phyloP scores from a whole-genome alignment of 2,329 filamentous ascomycete species.

The Penicillium glabrum region DNA sequence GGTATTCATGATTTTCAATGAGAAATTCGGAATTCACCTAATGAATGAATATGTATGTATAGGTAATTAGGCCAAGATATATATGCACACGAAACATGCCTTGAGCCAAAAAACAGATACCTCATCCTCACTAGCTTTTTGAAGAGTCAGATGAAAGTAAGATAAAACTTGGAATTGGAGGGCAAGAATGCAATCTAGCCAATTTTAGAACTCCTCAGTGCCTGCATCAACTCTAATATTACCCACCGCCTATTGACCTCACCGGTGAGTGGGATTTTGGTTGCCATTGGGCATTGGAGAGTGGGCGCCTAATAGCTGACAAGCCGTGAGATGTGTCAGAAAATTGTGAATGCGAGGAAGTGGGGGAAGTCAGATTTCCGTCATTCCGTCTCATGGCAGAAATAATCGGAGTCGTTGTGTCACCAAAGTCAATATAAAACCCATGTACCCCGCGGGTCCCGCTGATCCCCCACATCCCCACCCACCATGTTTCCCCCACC shows the following conservation, averaged over 20 bases:
- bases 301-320: neutral
- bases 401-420: neutral
- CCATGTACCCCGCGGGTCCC: neutral
- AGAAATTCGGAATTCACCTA: no score
- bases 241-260: neutral
- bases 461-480: neutral
- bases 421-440: neutral
- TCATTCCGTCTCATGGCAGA: neutral
- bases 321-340: neutral
- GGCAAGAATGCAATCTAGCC: no score
- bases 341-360: neutral
- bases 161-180: no score
- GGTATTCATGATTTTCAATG: no score
- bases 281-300: neutral
- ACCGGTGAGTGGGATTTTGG: neutral
- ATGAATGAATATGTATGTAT: no score
- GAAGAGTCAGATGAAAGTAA: no score
- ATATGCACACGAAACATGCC: no score
- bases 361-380: neutral
- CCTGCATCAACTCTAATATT: no score
- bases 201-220: no score
- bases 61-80: no score
- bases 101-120: no score
- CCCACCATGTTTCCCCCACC: conserved; percentile 32
- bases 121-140: no score